Conservation (phyloP, 2,329 filamentous ascomycete genomes). For the Ophiocordyceps camponoti-leonardi region DNA sequence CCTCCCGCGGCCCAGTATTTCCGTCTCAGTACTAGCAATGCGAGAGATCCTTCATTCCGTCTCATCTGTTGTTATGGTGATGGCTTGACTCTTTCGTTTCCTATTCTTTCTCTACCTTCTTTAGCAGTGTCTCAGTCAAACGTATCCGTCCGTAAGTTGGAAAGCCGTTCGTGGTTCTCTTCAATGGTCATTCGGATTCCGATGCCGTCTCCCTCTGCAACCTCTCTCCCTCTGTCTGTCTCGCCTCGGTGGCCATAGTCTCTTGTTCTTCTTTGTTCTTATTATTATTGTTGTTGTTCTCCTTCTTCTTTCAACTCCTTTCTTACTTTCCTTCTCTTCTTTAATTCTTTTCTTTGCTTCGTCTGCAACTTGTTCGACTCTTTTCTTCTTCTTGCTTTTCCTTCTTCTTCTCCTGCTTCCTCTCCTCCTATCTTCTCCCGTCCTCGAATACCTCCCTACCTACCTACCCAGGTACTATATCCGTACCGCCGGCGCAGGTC, state of each 20-base stretch:
- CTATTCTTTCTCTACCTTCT: background rate
- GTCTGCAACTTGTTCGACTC: too few species aligned
- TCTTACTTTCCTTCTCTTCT: background rate
- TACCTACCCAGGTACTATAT: too few species aligned
- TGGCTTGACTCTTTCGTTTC: background rate
- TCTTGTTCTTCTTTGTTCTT: background rate
- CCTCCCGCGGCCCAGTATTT: background rate
- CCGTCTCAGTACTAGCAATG: background rate
- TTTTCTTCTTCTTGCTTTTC: too few species aligned
- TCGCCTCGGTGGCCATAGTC: background rate
- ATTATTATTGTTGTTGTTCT: background rate
- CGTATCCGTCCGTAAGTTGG: background rate
- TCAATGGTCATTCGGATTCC: background rate
- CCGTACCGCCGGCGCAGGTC: too few species aligned
- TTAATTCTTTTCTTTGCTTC: too few species aligned
- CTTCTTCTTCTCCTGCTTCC: background rate
- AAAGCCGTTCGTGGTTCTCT: background rate
- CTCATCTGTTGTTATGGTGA: background rate
- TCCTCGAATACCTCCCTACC: too few species aligned
- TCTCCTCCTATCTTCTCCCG: background rate
- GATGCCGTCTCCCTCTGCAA: background rate
- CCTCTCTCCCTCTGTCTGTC: background rate
- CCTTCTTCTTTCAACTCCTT: background rate
- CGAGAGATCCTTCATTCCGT: background rate
- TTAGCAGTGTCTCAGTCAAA: background rate